Base-by-base conservation (phyloP, 2,329 filamentous ascomycete genomes). In the Pseudophaeomoniella oleicola region DNA sequence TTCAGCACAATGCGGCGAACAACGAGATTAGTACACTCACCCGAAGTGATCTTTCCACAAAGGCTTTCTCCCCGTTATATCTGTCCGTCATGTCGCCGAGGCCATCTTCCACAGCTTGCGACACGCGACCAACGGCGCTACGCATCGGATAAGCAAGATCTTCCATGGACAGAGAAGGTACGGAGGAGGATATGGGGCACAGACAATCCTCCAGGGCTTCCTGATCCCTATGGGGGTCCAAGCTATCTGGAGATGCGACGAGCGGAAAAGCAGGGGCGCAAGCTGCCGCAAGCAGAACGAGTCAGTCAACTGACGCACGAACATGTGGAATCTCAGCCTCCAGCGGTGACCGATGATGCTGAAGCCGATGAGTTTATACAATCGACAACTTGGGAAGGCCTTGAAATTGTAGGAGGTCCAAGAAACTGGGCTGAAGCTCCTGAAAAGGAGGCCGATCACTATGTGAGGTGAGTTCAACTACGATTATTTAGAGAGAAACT, bases 361-460 rank as follows among this genome's bases (percentile, higher is more conserved):
- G 16, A 38, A 9, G 19, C 34, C 10, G 13, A 34, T 22, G 27
- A 34, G 15, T 73, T 73, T 51, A 48, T 57, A 35, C 58, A 59
- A 13, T 63, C 69, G 16, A 51, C 50, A 19, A 64, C 56, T 3
- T 72, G 69, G 66, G 56, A 70, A 37, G 67, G 65, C 0, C 51
- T 80, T 40, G 60, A 69, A 44, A 57, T 55, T 35, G 59, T 79
- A 19, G 76, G 76, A 4, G 62, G 64, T 40, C 48, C 63, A 33
- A 58, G 55, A 30, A 53, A 49, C 39, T 65, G 59, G 58, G 49
- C 44, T 27, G 49, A 62, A 30, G 41, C 54, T 15, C 55, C 56
- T 27, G 49, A 55, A 33, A 51, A 52, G 19, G 42, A 50, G 11
- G 47, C 50, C 11, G 57, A 69, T 51, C 38, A 44, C 17, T 67